Conservation (phyloP, 2,329 filamentous ascomycete species). For the Neurospora sp. region DNA sequence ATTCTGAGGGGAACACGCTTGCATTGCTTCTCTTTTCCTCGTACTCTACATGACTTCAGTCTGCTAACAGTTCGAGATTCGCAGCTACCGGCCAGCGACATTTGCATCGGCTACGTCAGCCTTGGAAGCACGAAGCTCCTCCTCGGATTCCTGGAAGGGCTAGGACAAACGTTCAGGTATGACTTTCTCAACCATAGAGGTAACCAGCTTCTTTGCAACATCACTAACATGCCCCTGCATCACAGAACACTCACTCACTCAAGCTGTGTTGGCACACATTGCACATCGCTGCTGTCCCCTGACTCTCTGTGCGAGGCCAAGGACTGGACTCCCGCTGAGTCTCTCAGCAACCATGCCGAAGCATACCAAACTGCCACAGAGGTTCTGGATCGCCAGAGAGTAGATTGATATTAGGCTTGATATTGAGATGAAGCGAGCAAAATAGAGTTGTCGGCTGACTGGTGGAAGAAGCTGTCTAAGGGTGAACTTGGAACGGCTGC, state of each 20-base stretch:
- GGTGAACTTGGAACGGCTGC: too few species aligned
- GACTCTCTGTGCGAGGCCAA: background rate
- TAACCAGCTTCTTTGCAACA: background rate
- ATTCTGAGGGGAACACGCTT: background rate
- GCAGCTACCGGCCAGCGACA: background rate
- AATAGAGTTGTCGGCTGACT: too few species aligned
- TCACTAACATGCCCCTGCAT: background rate
- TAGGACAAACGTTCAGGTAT: background rate
- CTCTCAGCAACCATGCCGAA: slow-evolving; percentile 14
- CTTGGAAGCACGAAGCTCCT: background rate
- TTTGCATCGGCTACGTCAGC: background rate
- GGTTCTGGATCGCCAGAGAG: slow-evolving; percentile 12
- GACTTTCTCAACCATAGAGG: background rate
- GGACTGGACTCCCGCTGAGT: slow-evolving; percentile 15
- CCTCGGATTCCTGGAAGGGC: background rate
- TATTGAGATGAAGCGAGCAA: too few species aligned
- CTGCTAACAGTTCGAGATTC: background rate
- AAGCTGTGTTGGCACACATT: background rate
- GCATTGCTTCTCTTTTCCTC: background rate
- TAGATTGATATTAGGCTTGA: slow-evolving; percentile 5
- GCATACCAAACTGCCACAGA: slow-evolving; percentile 11
- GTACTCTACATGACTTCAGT: background rate
- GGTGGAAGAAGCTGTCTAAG: too few species aligned
- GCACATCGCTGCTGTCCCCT: background rate
- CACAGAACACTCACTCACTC: background rate